These are phyloP conservation scores for Phytophthora cryptogea DNA, from an alignment of 352 stramenopile species.

Conservation along the genomic window DNA sequence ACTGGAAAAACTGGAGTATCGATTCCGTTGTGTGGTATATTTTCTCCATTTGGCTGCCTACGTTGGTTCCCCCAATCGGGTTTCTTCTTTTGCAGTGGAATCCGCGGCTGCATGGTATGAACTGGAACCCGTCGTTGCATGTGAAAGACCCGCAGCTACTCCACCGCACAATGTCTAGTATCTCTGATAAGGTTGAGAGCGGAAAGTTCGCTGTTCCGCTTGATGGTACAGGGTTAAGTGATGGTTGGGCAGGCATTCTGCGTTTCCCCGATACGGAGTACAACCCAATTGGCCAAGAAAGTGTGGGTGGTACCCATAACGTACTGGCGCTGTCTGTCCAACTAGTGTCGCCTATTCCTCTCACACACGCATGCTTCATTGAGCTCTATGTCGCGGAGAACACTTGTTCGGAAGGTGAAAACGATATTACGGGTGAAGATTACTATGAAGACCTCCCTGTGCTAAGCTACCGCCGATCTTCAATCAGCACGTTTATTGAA, in stretches of 20 bases:
- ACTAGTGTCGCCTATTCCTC: slow-evolving; percentile 59
- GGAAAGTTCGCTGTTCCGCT: slow-evolving; percentile 29
- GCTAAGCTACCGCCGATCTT: slow-evolving; percentile 56
- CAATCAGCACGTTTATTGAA: slow-evolving; percentile 78
- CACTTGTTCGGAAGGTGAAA: slow-evolving; percentile 39
- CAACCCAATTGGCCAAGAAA: slow-evolving; percentile 61
- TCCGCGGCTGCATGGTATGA: slow-evolving; percentile 71
- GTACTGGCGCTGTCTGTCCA: slow-evolving; percentile 80
- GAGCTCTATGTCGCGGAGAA: slow-evolving; percentile 78
- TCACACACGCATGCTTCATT: slow-evolving; percentile 75
- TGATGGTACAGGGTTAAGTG: slow-evolving; percentile 51
- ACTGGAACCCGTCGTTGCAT: slow-evolving; percentile 63
- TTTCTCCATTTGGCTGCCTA: slow-evolving; percentile 82
- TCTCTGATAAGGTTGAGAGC: slow-evolving; percentile 56
- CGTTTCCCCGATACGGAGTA: slow-evolving; percentile 81
- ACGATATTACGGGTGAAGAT: slow-evolving; percentile 59
- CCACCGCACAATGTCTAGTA: slow-evolving; percentile 37
- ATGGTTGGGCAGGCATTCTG: slow-evolving; percentile 70
- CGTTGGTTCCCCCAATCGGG: slow-evolving; percentile 67
- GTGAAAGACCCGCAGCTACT: slow-evolving; percentile 49
- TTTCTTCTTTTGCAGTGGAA: slow-evolving; percentile 90
- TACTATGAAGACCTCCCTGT: slow-evolving; percentile 55
- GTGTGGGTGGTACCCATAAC: slow-evolving; percentile 63
- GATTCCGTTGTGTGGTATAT: slow-evolving; percentile 82
- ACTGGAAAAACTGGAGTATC: slow-evolving; percentile 64